Evolutionary conservation across 164 flowering plant genomes (phyloP).

Genomic region (Platanus orientalis): DNA sequence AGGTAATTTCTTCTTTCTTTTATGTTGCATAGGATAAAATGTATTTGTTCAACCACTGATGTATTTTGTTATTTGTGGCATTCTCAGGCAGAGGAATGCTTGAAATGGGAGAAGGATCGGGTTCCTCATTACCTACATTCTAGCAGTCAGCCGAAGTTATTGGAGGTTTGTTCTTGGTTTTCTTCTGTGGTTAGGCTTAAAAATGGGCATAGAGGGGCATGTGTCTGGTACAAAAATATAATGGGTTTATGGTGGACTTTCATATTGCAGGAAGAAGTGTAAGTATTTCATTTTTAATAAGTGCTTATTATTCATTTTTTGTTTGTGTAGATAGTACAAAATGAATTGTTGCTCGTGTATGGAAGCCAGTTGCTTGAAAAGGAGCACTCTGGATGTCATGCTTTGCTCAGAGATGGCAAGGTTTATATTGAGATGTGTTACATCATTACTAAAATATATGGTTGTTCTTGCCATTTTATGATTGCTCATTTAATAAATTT

Average conservation of each 20-base stretch:
- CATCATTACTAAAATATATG: not conserved
- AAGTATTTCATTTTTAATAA: not conserved
- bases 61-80: constrained; percentile 6
- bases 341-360: constrained; percentile 29
- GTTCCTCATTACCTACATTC: constrained; percentile 77
- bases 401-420: constrained; percentile 52
- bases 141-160: constrained; percentile 67
- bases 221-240: no score
- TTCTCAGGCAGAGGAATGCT: constrained; percentile 75
- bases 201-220: not conserved
- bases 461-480: not conserved
- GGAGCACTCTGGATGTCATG: constrained; percentile 48
- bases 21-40: not conserved
- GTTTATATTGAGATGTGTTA: constrained; percentile 10
- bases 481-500: not conserved
- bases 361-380: constrained; percentile 43
- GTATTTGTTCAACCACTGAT: not conserved
- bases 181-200: constrained; percentile 1
- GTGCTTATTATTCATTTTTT: not conserved
- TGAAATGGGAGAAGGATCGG: constrained; percentile 76
- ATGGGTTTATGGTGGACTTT: not conserved
- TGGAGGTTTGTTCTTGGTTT: constrained; percentile 53
- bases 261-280: not conserved
- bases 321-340: constrained; percentile 32
- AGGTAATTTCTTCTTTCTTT: constrained; percentile 27